Conservation (phyloP, 495 filamentous ascomycete species). For the Cetradonia linearis region DNA sequence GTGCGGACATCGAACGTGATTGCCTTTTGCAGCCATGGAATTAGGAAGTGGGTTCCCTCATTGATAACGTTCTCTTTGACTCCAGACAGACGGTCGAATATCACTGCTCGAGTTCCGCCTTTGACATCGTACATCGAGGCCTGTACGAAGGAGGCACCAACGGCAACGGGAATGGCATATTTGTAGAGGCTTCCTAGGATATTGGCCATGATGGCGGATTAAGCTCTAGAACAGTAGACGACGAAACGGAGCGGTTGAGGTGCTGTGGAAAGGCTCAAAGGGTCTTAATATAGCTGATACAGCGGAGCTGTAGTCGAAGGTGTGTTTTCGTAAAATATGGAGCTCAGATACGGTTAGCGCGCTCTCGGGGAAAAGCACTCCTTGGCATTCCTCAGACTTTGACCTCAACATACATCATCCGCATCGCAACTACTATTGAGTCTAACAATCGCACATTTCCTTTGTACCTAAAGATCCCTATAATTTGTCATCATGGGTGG, state of each 20-base stretch:
- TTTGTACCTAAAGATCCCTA: slow-evolving; percentile 27
- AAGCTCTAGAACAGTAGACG: neutral
- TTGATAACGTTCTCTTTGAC: slow-evolving; percentile 87
- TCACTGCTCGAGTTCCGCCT: slow-evolving; percentile 87
- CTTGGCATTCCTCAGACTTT: neutral
- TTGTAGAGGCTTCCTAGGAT: slow-evolving; percentile 54
- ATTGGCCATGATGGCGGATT: slow-evolving; percentile 44
- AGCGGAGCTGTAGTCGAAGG: slow-evolving; percentile 15
- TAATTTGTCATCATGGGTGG: slow-evolving; percentile 56
- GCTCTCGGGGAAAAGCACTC: slow-evolving; percentile 8
- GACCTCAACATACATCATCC: neutral
- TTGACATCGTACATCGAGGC: slow-evolving; percentile 92
- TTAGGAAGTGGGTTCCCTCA: slow-evolving; percentile 93
- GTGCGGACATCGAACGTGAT: slow-evolving; percentile 98
- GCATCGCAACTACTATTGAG: neutral
- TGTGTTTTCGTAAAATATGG: slow-evolving; percentile 26
- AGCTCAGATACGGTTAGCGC: slow-evolving; percentile 38
- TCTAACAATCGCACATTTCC: slow-evolving; percentile 25
- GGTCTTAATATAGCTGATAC: slow-evolving; percentile 1
- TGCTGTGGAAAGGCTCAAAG: neutral
- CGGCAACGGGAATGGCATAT: slow-evolving; percentile 58
- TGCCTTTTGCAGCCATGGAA: slow-evolving; percentile 90
- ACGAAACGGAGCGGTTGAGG: neutral
- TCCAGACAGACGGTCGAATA: slow-evolving; percentile 90
- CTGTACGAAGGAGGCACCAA: slow-evolving; percentile 52